phyloP scores from a whole-genome alignment of 2,329 filamentous ascomycete genomes.

The Fusarium sp. region DNA sequence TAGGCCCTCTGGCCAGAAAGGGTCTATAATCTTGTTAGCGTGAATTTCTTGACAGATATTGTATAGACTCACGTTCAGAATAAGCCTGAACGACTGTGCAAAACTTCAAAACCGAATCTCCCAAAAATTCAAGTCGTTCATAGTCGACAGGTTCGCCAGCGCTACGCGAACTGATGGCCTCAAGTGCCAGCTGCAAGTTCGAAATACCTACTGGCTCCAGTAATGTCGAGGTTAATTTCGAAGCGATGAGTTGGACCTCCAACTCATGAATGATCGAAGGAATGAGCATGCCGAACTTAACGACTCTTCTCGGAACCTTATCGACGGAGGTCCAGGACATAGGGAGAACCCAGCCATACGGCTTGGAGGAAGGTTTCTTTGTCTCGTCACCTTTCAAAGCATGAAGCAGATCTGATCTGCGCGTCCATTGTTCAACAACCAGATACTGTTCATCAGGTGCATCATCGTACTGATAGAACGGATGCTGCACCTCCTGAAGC shows the following conservation, averaged over 20 bases:
- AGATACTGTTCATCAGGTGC: conserved; percentile 65
- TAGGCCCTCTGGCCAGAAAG: conserved; percentile 80
- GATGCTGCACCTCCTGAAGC: conserved; percentile 55
- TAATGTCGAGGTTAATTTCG: conserved; percentile 62
- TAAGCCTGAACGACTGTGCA: conserved; percentile 75
- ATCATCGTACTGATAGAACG: conserved; percentile 54
- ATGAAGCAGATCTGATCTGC: conserved; percentile 72
- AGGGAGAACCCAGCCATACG: conserved; percentile 61
- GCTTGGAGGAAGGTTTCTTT: conserved; percentile 55
- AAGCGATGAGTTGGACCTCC: conserved; percentile 73
- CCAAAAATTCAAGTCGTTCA: conserved; percentile 87
- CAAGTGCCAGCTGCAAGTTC: conserved; percentile 69
- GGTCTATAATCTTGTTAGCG: conserved; percentile 60
- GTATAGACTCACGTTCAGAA: conserved; percentile 60
- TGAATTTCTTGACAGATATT: accelerated
- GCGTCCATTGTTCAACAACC: conserved; percentile 63
- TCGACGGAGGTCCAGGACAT: conserved; percentile 65
- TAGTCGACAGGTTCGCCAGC: conserved; percentile 76
- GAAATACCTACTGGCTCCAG: conserved; percentile 62
- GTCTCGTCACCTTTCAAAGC: conserved; percentile 29
- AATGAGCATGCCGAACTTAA: conserved; percentile 71
- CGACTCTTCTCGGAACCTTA: conserved; percentile 58
- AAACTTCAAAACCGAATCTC: conserved; percentile 86
- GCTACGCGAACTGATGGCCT: conserved; percentile 77
- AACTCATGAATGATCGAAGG: conserved; percentile 80